Conservation (phyloP, 805 yeast species). For the Metschnikowia orientalis region DNA sequence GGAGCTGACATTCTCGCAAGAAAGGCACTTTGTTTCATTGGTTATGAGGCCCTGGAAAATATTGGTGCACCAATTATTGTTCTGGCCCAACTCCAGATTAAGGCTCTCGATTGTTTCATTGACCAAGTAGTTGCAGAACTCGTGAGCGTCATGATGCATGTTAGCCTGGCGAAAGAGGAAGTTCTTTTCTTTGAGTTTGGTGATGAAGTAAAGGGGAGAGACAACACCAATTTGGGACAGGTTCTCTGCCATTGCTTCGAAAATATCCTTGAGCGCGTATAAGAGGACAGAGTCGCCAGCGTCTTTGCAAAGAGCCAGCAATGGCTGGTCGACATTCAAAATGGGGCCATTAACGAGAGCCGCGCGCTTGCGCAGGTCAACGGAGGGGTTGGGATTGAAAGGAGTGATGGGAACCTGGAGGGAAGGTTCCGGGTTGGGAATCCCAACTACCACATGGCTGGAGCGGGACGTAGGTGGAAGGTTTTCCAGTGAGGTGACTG, state of each 20-base stretch:
- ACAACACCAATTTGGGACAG: slow-evolving; percentile 71
- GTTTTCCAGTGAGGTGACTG: slow-evolving; percentile 22
- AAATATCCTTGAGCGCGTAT: slow-evolving; percentile 76
- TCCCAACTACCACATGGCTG: slow-evolving; percentile 36
- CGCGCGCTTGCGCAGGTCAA: slow-evolving; percentile 72
- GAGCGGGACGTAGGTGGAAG: slow-evolving; percentile 28
- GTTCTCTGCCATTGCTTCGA: slow-evolving; percentile 77
- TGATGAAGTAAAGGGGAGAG: slow-evolving; percentile 72
- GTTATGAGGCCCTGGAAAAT: slow-evolving; percentile 82
- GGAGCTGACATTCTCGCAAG: slow-evolving; percentile 78
- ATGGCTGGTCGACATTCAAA: slow-evolving; percentile 69
- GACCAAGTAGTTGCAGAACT: slow-evolving; percentile 80
- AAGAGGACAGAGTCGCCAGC: slow-evolving; percentile 29
- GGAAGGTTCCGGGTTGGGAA: slow-evolving; percentile 37
- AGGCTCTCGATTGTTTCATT: slow-evolving; percentile 64
- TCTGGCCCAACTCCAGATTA: slow-evolving; percentile 31
- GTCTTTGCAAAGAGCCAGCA: slow-evolving; percentile 36
- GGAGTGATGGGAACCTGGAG: slow-evolving; percentile 34
- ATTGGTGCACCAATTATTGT: slow-evolving; percentile 53
- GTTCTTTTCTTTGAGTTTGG: slow-evolving; percentile 74
- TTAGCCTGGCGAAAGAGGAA: slow-evolving; percentile 74
- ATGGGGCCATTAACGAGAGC: slow-evolving; percentile 82
- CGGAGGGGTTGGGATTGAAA: slow-evolving; percentile 39
- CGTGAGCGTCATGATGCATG: slow-evolving; percentile 99
- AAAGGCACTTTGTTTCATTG: slow-evolving; percentile 82